Base-by-base conservation (phyloP, 495 filamentous ascomycete species). In the Penicillium macrosclerotiorum region DNA sequence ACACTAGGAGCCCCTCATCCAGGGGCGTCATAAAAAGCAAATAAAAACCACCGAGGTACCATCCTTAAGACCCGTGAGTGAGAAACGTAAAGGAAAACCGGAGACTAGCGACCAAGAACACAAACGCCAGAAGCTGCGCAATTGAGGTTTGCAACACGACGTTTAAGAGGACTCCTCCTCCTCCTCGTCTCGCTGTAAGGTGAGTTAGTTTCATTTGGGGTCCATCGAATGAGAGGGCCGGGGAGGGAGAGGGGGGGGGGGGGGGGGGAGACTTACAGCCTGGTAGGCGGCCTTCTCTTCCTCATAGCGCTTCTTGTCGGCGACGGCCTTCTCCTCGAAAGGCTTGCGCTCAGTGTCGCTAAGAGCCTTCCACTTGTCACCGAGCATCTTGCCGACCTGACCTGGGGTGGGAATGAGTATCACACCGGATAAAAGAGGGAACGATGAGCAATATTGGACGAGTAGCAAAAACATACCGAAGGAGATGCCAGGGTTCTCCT, bases 221-320 rank as follows among this genome's bases (percentile, higher is more conserved):
- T n/a, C n/a, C n/a, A n/a, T n/a, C n/a, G n/a, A n/a, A n/a, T 12
- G 16, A 17, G 31, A 20, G 19, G 8, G 8, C 8, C 13, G 13
- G 13, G 8, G 20, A 16, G 8, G 13, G 9, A n/a, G 14, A 25
- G 7, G 13, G 16, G 13, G 16, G 7, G 16, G 17, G 9, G 16
- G 7, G 16, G 17, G 9, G 3, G 35, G 14, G 12, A 32, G 25
- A 74, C 82, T 77, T 74, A 91, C 88, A 25, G 47, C 47, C 54
- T 87, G 81, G 80, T 97, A 98, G 45, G 76, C 84, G 49, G 86
- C 86, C 78, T 98, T 97, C 79, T 96, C 90, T 55, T 93, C 86
- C 67, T 96, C 92, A 58, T 97, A 98, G 49, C 93, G 86, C 84
- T 96, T 93, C 86, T 96, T 97, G 77, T 98, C 93, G 43, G 84